A percentile compares a stretch with the other conserved stretches of the same genome.
phyloP scores from a whole-genome alignment of 2,329 filamentous ascomycete species.

The Alternaria ethzedia region DNA sequence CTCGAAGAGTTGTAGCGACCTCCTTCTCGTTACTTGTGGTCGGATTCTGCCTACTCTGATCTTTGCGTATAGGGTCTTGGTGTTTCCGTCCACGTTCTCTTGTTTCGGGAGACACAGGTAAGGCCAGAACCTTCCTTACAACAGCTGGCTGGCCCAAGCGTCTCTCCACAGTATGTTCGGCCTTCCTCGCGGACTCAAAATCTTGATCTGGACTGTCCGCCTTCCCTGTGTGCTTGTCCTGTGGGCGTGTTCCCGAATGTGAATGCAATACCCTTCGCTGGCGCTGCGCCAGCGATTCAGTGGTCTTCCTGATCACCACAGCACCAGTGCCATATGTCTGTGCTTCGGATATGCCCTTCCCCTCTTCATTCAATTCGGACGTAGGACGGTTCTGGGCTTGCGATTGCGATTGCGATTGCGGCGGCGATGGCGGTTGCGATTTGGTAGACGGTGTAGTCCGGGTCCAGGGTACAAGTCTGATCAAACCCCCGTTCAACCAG shows the following conservation, averaged over 20 bases:
- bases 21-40: neutral
- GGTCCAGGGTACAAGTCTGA: neutral
- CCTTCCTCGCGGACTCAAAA: neutral
- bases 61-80: neutral
- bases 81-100: neutral
- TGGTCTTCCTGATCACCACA: neutral
- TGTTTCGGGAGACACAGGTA: neutral
- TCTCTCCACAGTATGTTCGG: neutral
- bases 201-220: neutral
- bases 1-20: neutral
- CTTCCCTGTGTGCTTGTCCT: neutral
- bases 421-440: neutral
- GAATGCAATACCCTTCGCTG: neutral
- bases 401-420: neutral
- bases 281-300: neutral
- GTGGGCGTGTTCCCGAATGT: neutral
- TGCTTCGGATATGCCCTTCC: neutral
- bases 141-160: neutral
- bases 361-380: neutral
- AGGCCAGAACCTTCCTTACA: neutral
- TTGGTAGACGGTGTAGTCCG: neutral
- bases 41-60: neutral
- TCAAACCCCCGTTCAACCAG: slow-evolving; percentile 9
- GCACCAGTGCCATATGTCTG: neutral
- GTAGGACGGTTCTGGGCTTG: neutral